A percentile compares a stretch with the other conserved stretches of the same genome.
Conservation (phyloP, 2,329 filamentous ascomycete species). For the Colletotrichum sp. region DNA sequence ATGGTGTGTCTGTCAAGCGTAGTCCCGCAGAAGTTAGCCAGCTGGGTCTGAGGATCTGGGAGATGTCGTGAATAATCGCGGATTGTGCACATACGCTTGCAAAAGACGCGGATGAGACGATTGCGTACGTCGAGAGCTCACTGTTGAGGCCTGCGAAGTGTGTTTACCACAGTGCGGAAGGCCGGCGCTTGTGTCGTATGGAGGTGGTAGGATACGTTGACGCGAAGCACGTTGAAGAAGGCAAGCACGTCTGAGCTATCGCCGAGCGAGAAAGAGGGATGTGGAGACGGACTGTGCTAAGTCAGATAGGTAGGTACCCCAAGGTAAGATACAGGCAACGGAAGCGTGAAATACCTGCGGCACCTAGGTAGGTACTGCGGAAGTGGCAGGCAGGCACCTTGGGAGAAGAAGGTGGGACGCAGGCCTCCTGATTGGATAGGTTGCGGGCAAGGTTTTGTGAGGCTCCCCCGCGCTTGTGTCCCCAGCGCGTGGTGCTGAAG, state of each 20-base stretch:
- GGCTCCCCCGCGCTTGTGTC: neutral
- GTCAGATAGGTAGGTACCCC: neutral
- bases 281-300: neutral
- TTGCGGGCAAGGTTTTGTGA: neutral
- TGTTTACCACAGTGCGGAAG: neutral
- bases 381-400: neutral
- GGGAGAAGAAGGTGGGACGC: slow-evolving; percentile 10
- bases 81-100: neutral
- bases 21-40: neutral
- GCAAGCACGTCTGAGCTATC: neutral
- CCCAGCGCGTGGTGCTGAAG: neutral
- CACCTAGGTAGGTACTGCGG: neutral
- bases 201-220: neutral
- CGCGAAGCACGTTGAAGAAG: neutral
- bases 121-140: neutral
- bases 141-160: neutral
- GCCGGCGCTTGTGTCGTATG: neutral
- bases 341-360: neutral
- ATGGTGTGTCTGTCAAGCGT: slow-evolving; percentile 38
- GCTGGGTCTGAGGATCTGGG: neutral
- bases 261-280: neutral
- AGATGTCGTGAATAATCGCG: neutral
- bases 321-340: neutral
- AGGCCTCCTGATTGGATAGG: neutral
- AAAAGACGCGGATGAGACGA: neutral